phyloP scores from a whole-genome alignment of 1,139 yeast species.

The Debaryomyces sp. region DNA sequence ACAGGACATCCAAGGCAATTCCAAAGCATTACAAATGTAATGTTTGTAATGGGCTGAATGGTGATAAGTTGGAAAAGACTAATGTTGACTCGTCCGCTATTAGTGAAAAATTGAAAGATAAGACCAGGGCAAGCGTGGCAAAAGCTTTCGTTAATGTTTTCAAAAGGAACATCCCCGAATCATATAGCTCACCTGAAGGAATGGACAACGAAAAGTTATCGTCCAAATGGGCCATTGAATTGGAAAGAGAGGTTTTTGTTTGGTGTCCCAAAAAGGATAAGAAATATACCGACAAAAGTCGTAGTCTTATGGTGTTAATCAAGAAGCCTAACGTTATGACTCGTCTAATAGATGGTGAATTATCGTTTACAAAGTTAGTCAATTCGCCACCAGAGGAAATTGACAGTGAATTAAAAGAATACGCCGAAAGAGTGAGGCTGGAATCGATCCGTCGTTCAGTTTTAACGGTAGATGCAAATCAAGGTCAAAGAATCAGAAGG shows the following conservation, averaged over 20 bases:
- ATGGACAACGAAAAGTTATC: conserved; percentile 32
- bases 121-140: conserved; percentile 38
- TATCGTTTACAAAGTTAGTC: conserved; percentile 32
- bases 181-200: conserved; percentile 28
- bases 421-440: conserved; percentile 72
- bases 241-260: conserved; percentile 43
- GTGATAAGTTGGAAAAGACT: not conserved
- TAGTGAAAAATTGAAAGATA: conserved; percentile 27
- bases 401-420: conserved; percentile 70
- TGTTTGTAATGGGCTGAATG: conserved; percentile 22
- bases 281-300: conserved; percentile 44
- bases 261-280: conserved; percentile 27
- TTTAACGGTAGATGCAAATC: conserved; percentile 51
- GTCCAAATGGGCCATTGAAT: conserved; percentile 38
- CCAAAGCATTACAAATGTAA: conserved; percentile 39
- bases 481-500: conserved; percentile 63
- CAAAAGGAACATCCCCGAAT: conserved; percentile 45
- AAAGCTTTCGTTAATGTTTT: conserved; percentile 43
- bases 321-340: conserved; percentile 34
- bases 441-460: conserved; percentile 69
- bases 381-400: conserved; percentile 39
- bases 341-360: conserved; percentile 30
- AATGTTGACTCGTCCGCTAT: conserved; percentile 7
- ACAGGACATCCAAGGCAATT: conserved; percentile 25
- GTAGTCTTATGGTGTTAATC: conserved; percentile 41